phyloP scores from a whole-genome alignment of 306 rosid genomes.

The Medicago arabica region DNA sequence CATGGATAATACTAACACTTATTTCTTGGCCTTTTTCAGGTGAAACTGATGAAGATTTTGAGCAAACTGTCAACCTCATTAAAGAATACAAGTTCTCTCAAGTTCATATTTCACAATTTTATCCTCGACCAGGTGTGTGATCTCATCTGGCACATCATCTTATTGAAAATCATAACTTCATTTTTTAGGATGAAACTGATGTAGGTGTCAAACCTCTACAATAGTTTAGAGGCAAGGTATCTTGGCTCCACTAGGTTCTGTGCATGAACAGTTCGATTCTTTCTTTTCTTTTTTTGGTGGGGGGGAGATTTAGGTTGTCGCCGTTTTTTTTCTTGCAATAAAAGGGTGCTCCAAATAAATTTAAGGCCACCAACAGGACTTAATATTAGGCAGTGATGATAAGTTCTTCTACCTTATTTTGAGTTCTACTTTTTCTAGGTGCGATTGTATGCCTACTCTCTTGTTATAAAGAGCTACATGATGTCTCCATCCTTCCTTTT shows the following conservation, averaged over 20 bases:
- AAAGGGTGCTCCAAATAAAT: slow-evolving; percentile 5
- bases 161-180: slow-evolving; percentile 17
- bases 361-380: neutral
- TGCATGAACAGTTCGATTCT: neutral
- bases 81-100: slow-evolving; percentile 81
- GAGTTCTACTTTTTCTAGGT: slow-evolving; percentile 12
- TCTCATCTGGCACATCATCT: slow-evolving; percentile 3
- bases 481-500: neutral
- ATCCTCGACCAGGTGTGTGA: slow-evolving; percentile 92
- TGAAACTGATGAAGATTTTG: slow-evolving; percentile 92
- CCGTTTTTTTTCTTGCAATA: slow-evolving; percentile 8
- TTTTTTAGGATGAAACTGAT: slow-evolving; percentile 26
- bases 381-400: slow-evolving; percentile 4
- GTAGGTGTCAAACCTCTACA: slow-evolving; percentile 26
- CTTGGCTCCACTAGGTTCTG: slow-evolving; percentile 19
- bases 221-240: slow-evolving; percentile 16
- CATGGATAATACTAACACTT: slow-evolving; percentile 17
- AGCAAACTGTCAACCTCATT: slow-evolving; percentile 75
- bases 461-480: neutral
- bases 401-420: neutral
- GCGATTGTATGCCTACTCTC: slow-evolving; percentile 8
- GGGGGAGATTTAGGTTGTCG: neutral
- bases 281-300: neutral
- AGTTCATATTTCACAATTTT: slow-evolving; percentile 97
- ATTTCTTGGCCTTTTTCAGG: slow-evolving; percentile 62